Conservation (phyloP, 805 yeast genomes). For the Kodamaea lidongshanica region DNA sequence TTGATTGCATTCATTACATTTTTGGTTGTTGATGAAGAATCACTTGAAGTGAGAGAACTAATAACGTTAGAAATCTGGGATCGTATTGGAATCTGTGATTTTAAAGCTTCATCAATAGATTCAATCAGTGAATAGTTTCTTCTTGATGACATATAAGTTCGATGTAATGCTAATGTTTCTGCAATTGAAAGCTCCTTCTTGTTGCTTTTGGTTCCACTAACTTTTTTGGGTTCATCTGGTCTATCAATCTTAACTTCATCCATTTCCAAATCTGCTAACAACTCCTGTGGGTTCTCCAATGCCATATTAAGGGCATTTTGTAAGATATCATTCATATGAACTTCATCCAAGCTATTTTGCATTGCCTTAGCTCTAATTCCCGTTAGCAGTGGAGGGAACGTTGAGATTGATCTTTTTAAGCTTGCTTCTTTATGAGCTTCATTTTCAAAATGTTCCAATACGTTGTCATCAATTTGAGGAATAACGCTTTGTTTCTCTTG, state of each 20-base stretch:
- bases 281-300: conserved; percentile 52
- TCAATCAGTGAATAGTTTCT: conserved; percentile 25
- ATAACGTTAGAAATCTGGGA: conserved; percentile 31
- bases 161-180: conserved; percentile 50
- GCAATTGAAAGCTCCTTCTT: conserved; percentile 46
- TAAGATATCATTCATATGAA: conserved; percentile 61
- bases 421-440: conserved; percentile 24
- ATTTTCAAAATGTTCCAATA: conserved; percentile 31
- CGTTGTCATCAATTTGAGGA: conserved; percentile 32
- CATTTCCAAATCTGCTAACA: conserved; percentile 32
- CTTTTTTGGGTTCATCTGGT: not conserved
- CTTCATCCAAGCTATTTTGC: conserved; percentile 48
- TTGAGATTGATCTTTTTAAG: not conserved
- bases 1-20: conserved; percentile 32
- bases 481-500: conserved; percentile 16
- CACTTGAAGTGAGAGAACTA: conserved; percentile 26
- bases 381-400: not conserved
- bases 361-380: conserved; percentile 4
- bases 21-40: conserved; percentile 14
- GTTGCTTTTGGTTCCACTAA: conserved; percentile 1
- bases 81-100: conserved; percentile 15
- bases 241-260: conserved; percentile 14
- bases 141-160: conserved; percentile 37
- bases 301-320: conserved; percentile 77
- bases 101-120: conserved; percentile 20